Evolutionary conservation across 2,329 filamentous ascomycete genomes (phyloP).

Genomic region (Aspergillus fijiensis): DNA sequence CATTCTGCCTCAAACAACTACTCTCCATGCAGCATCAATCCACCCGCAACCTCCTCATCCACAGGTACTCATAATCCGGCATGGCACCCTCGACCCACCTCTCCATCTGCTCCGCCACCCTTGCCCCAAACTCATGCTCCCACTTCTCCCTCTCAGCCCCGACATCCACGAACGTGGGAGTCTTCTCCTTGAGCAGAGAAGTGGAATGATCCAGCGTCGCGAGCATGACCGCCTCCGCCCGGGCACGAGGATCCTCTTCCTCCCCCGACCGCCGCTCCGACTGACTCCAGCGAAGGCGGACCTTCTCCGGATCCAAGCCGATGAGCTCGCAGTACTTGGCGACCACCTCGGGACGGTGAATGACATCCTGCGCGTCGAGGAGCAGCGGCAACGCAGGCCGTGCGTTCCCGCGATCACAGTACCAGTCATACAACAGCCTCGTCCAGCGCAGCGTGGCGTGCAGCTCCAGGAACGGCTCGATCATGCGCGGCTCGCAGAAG

Average conservation of each 20-base stretch:
- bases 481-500: not conserved
- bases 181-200: not conserved
- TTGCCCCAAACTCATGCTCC: conserved; percentile 4
- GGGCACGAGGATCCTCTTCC: not conserved
- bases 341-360: conserved; percentile 23
- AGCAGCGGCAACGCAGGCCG: conserved; percentile 7
- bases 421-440: conserved; percentile 6
- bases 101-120: not conserved
- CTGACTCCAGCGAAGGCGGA: not conserved
- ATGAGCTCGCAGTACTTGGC: not conserved
- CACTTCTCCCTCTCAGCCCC: not conserved
- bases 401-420: not conserved
- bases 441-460: not conserved
- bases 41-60: not conserved
- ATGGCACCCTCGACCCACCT: conserved; percentile 1
- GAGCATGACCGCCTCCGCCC: not conserved
- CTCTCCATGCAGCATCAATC: not conserved
- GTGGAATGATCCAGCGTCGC: not conserved
- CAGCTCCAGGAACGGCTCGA: not conserved
- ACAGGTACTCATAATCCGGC: conserved; percentile 4
- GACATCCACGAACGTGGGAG: not conserved
- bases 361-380: conserved; percentile 32
- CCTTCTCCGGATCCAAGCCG: not conserved
- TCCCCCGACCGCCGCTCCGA: not conserved
- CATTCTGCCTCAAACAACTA: too few species aligned